A percentile compares a stretch with the other conserved stretches of the same genome.
Evolutionary conservation across 1,284 basidiomycete species (phyloP).

Genomic region (Prillingera fragicola): DNA sequence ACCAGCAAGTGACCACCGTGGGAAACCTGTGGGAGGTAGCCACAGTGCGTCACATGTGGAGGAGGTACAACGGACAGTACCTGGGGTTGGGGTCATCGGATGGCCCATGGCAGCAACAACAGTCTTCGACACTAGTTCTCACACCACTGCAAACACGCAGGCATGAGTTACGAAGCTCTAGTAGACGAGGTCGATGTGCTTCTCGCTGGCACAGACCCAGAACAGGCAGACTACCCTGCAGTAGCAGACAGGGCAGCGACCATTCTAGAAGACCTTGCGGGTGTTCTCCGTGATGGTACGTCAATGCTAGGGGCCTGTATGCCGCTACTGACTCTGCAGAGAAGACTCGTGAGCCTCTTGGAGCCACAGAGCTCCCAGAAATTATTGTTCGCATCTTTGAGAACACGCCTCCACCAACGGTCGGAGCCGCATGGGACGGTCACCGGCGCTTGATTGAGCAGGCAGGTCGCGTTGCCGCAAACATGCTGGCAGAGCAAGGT

Average conservation of each 20-base stretch:
- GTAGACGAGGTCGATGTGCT: slow-evolving; percentile 10
- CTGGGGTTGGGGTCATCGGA: no score
- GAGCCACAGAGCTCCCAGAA: slow-evolving; percentile 5
- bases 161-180: slow-evolving; percentile 1
- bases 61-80: no score
- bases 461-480: slow-evolving; percentile 35
- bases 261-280: slow-evolving; percentile 16
- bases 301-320: background rate
- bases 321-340: slow-evolving; percentile 1
- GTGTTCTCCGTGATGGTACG: slow-evolving; percentile 21
- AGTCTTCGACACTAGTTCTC: no score
- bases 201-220: background rate
- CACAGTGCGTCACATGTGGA: no score
- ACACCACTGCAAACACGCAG: background rate
- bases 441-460: slow-evolving; percentile 18
- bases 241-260: background rate
- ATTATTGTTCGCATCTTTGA: background rate
- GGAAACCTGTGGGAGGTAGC: no score
- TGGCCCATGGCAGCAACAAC: no score
- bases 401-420: background rate
- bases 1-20: slow-evolving; percentile 4
- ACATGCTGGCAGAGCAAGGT: slow-evolving; percentile 36
- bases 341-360: slow-evolving; percentile 2
- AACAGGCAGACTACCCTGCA: background rate
- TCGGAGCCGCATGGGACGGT: no score